Conservation (phyloP, 1,139 yeast species). For the Suhomyces atakaporum region DNA sequence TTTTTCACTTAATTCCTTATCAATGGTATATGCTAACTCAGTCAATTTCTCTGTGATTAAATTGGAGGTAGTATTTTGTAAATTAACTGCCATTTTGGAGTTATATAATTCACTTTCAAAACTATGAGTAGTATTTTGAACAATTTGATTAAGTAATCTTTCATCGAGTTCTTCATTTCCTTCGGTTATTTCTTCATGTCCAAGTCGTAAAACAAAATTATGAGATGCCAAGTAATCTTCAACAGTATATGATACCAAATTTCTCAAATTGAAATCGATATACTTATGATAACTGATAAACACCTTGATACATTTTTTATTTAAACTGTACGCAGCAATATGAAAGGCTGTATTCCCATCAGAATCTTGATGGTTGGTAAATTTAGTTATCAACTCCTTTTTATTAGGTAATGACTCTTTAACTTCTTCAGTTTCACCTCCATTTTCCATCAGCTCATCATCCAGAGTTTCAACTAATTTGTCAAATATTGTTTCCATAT, state of each 20-base stretch:
- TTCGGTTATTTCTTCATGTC: constrained; percentile 17
- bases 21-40: constrained; percentile 42
- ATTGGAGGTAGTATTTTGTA: constrained; percentile 39
- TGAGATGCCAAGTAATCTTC: constrained; percentile 65
- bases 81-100: constrained; percentile 40
- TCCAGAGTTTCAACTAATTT: constrained; percentile 42
- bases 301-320: constrained; percentile 72
- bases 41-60: constrained; percentile 42
- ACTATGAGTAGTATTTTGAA: constrained; percentile 27
- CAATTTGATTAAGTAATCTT: constrained; percentile 9
- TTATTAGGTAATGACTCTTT: constrained; percentile 14
- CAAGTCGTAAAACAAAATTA: constrained; percentile 28
- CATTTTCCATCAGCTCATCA: constrained; percentile 16
- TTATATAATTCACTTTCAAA: constrained; percentile 43
- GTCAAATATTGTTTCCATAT: constrained; percentile 74
- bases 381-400: constrained; percentile 54
- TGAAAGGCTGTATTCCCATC: constrained; percentile 91
- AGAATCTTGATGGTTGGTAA: constrained; percentile 74
- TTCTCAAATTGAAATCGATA: constrained; percentile 59
- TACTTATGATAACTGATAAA: constrained; percentile 73
- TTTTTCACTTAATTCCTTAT: constrained; percentile 41
- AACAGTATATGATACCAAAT: constrained; percentile 71
- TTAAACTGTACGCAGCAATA: constrained; percentile 73
- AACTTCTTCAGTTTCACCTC: constrained; percentile 11
- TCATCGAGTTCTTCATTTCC: constrained; percentile 13